Percentiles rank a stretch among this genome's conserved stretches.
Evolutionary conservation across 768 basidiomycete genomes (phyloP).

Genomic region (Mycena amicta): DNA sequence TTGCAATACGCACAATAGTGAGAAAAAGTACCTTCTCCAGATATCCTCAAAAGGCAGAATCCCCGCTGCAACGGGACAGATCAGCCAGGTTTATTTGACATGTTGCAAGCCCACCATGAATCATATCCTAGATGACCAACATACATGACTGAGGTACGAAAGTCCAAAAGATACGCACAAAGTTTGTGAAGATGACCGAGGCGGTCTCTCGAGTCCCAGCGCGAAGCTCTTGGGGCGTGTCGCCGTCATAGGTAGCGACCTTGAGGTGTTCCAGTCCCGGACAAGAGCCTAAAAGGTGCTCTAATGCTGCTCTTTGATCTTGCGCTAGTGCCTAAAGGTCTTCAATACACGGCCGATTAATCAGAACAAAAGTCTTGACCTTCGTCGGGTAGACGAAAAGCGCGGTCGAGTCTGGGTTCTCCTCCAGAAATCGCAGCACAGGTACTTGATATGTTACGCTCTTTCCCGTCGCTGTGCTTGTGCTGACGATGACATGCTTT

Average conservation of each 20-base stretch:
- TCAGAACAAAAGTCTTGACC: constrained; percentile 36
- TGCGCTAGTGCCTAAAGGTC: constrained; percentile 76
- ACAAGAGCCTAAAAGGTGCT: constrained; percentile 63
- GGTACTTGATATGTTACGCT: constrained; percentile 89
- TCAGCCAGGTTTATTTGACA: no score
- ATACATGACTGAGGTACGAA: not conserved
- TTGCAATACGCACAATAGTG: not conserved
- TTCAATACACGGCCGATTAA: not conserved
- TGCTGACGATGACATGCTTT: constrained; percentile 83
- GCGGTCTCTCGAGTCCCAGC: constrained; percentile 74
- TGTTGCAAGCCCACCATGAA: no score
- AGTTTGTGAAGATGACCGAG: constrained; percentile 88
- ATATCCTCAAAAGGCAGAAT: constrained; percentile 83
- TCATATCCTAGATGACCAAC: constrained; percentile 61
- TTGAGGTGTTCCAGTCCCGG: constrained; percentile 63
- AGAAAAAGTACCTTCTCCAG: constrained; percentile 65
- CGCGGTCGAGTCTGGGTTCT: constrained; percentile 62
- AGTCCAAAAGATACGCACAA: constrained; percentile 55
- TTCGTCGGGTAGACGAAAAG: constrained; percentile 92
- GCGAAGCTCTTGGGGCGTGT: constrained; percentile 74
- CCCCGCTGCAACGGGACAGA: no score
- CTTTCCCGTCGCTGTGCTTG: constrained; percentile 88
- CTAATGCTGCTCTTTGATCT: constrained; percentile 75
- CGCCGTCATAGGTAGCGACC: constrained; percentile 86
- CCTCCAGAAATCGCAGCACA: constrained; percentile 64